Evolutionary conservation across 345 rosid species (phyloP), one percentile per base, ranked within the genome.

Genomic region (Theobroma cacao): DNA sequence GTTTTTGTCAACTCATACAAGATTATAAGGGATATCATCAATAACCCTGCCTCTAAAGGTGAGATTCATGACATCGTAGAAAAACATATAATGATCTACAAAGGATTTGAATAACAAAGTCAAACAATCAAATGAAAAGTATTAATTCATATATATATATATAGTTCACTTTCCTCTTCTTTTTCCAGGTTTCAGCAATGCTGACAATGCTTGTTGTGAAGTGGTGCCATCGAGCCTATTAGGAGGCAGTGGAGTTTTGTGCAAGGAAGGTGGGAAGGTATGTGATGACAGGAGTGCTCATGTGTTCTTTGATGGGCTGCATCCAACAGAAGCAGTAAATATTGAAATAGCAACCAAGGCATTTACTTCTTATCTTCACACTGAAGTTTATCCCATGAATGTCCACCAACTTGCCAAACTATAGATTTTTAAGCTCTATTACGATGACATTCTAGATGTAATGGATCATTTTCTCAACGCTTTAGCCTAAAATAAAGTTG

Each of bases 251-350:
- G 89, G 90, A 15, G 58, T 82, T 1, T 47, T 78, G 10, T 90
- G 93, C 82, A 80, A 65, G 72, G 79, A 72, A 56, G 79, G 80
- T 0, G 89, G 89, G 4, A 5, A 12, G 3, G 74, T 38, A 15
- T 86, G 91, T 26, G 28, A 13, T 28, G 65, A 85, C 34, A 73
- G 93, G 69, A 86, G 38, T 28, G 47, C 0, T 14, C 74, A 88
- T 36, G 88, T 89, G 24, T 88, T 74, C 80, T 91, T 89, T 48
- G 91, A 91, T 41, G 94, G 90, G 34, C 34, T 88, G 43, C 94
- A 91, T 67, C 92, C 94, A 31, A 88, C 92, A n/a, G 91, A 88
- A 74, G 89, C 91, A 1, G 92, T 86, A 34, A 91, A 86, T 75
- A 30, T 78, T 40, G 48, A 78, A 0, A 77, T 91, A 43, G 89